Conservation (phyloP, 331 rosid species). For the Dryas integrifolia region DNA sequence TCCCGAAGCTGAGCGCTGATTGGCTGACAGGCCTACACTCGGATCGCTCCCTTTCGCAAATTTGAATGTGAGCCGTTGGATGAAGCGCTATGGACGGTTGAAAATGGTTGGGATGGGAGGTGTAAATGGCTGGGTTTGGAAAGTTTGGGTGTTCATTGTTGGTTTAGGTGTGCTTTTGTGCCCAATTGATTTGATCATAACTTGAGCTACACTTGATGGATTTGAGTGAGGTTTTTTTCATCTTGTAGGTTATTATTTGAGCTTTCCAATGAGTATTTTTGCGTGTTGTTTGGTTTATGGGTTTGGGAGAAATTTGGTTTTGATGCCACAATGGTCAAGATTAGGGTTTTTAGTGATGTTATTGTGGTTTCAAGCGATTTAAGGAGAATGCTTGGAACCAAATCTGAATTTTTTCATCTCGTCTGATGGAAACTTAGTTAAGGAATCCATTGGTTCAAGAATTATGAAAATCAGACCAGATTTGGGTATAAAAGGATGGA, state of each 20-base stretch:
- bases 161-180: slow-evolving; percentile 67
- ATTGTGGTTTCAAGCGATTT: slow-evolving; percentile 40
- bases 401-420: background rate
- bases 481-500: slow-evolving; percentile 29
- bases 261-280: slow-evolving; percentile 44
- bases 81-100: slow-evolving; percentile 50
- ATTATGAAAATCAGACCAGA: slow-evolving; percentile 31
- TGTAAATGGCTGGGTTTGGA: slow-evolving; percentile 16
- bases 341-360: slow-evolving; percentile 66
- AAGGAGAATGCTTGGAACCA: slow-evolving; percentile 32
- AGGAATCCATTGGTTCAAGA: slow-evolving; percentile 44
- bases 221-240: slow-evolving; percentile 24
- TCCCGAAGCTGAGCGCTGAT: slow-evolving; percentile 44
- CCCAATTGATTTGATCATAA: slow-evolving; percentile 39
- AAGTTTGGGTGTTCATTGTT: slow-evolving; percentile 1
- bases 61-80: slow-evolving; percentile 74
- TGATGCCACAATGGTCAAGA: slow-evolving; percentile 58
- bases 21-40: slow-evolving; percentile 44
- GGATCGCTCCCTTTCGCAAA: slow-evolving; percentile 46
- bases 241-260: slow-evolving; percentile 38
- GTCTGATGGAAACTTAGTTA: slow-evolving; percentile 31
- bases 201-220: slow-evolving; percentile 3
- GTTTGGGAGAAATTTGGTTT: slow-evolving; percentile 41
- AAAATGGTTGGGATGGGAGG: slow-evolving; percentile 15
- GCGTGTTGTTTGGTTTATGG: background rate